Evolutionary conservation across 176 grass and related monocot species (phyloP), one percentile per base, ranked within the genome.

Genomic region (Aegilops bicornis): DNA sequence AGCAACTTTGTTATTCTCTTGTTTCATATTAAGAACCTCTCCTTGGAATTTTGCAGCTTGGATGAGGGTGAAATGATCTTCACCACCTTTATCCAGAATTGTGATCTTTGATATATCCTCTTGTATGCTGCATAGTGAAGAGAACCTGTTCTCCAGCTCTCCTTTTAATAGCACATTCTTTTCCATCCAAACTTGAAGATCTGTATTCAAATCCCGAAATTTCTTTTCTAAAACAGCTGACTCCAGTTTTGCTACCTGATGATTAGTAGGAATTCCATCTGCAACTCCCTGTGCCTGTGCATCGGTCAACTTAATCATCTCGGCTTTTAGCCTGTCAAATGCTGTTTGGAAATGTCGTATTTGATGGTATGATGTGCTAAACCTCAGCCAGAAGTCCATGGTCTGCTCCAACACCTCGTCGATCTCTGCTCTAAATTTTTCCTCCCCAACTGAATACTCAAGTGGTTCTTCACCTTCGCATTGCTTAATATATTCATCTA

Each of bases 111-210:
- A 81, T 87, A 95, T 92, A 65, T 90, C 93, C 52, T 95, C 90
- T 68, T 95, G 88, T 84, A 92, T 92, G 39, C 45, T 73, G 72
- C 90, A 92, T 13, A 95, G 62, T 35, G 88, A 90, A 43, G 90
- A 90, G 67, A 92, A 95, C 64, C 88, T 90, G 69, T 79, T 88
- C 80, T 95, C 85, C 20, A 95, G 45, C 59, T 95, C 90, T 68
- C 90, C 86, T 84, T 95, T 90, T n/a, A 95, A 77, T 25, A 92
- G 56, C 48, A 92, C 83, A 47, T 92, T 95, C 76, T 90, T 95
- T 90, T 95, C 93, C 59, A 92, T 54, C 93, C 90, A 95, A 75
- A 95, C 93, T 78, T 92, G 90, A 69, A 95, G 83, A 33, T 95
- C 90, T 29, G 90, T 95, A 89, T 90, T 92, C 60, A 95, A 56